Percentiles rank a stretch among this genome's conserved stretches.
These are phyloP conservation scores for Sclerotinia glacialis DNA, from an alignment of 2,329 filamentous ascomycete species.

Conservation along the genomic window DNA sequence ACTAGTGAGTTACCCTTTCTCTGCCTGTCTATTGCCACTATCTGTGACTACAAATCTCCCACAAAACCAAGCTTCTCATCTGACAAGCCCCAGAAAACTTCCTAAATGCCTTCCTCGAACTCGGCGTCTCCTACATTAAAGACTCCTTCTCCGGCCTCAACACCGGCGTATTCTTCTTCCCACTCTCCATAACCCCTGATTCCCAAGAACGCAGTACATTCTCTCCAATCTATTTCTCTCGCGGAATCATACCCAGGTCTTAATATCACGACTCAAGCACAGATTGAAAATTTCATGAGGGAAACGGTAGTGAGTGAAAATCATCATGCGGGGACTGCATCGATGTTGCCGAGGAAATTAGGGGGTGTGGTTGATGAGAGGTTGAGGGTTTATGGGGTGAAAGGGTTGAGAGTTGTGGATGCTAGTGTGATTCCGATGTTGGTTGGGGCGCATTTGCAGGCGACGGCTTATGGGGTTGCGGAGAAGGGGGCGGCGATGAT, in stretches of 20 bases:
- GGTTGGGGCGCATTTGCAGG: constrained; percentile 31
- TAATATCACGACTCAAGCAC: not conserved
- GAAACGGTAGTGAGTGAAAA: not conserved
- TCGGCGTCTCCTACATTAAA: constrained; percentile 41
- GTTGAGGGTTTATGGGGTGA: constrained; percentile 35
- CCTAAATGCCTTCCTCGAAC: constrained; percentile 41
- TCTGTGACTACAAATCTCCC: constrained; percentile 36
- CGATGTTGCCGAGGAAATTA: constrained; percentile 15
- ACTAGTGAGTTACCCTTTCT: constrained; percentile 2
- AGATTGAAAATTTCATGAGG: constrained; percentile 8
- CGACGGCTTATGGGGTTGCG: constrained; percentile 34
- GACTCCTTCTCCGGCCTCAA: constrained; percentile 33
- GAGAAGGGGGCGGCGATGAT: constrained; percentile 27
- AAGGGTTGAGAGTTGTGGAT: constrained; percentile 34
- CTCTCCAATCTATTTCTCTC: not conserved
- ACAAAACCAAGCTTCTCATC: constrained; percentile 32
- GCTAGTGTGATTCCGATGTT: constrained; percentile 34
- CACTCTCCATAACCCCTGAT: not conserved
- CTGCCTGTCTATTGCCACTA: constrained; percentile 26
- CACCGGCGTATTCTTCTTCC: constrained; percentile 5
- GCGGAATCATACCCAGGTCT: constrained; percentile 2
- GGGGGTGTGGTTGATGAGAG: constrained; percentile 33
- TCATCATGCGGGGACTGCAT: constrained; percentile 22
- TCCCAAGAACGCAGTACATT: constrained; percentile 11
- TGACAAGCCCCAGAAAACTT: constrained; percentile 39